Percentiles rank a stretch among this genome's conserved stretches.
These are phyloP conservation scores for Zygosaccharomyces bailii DNA, from an alignment of 805 yeast genomes.

Conservation along the genomic window DNA sequence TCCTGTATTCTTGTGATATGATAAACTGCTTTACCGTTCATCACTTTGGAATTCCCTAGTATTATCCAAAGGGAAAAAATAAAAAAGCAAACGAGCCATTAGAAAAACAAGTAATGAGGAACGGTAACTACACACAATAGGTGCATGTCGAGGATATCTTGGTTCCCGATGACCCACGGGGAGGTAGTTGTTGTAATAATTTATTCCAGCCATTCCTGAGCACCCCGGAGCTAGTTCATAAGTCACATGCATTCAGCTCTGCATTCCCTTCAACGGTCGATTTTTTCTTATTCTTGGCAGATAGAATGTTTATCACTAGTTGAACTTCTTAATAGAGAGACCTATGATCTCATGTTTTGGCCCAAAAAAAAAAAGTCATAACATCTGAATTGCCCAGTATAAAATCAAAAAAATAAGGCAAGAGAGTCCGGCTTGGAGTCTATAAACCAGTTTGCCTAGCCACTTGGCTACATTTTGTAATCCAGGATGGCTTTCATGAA, in stretches of 20 bases:
- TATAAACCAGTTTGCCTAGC: not conserved
- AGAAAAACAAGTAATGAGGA: too few species aligned
- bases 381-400: not conserved
- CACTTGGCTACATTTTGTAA: not conserved
- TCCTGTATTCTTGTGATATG: too few species aligned
- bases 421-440: not conserved
- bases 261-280: not conserved
- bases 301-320: conserved; percentile 5
- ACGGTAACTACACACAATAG: too few species aligned
- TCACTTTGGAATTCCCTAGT: too few species aligned
- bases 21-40: too few species aligned
- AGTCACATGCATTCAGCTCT: not conserved
- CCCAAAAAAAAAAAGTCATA: not conserved
- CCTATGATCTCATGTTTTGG: not conserved
- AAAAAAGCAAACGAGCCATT: too few species aligned
- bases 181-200: not conserved
- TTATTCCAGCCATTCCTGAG: not conserved
- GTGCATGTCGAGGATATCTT: too few species aligned
- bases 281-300: conserved; percentile 5
- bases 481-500: conserved; percentile 20
- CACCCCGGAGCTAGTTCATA: not conserved
- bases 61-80: too few species aligned
- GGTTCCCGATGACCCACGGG: too few species aligned
- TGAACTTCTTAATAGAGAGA: not conserved
- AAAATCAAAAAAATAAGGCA: not conserved